Base-by-base conservation (phyloP, 345 rosid species). In the Hibiscus syriacus region DNA sequence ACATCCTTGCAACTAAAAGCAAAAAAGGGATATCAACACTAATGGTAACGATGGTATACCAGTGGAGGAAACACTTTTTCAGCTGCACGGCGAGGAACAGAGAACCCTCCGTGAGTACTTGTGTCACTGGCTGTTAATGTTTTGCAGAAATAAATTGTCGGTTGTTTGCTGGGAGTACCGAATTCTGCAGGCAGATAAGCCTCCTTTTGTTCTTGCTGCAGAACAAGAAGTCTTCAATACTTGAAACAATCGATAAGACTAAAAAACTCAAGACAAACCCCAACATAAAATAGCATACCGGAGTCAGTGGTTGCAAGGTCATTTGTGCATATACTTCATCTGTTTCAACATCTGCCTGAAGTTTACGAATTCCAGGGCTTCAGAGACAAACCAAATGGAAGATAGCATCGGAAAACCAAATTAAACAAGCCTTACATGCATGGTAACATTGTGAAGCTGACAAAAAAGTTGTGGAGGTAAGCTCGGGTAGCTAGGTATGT, bases 311-410 rank as follows among this genome's bases (percentile, higher is more conserved):
- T 66, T 95, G 99, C 81, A 95, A 80, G 67, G 98, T 95, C 99
- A 95, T 92, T 71, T 95, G 98, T 8, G 99, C 97, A 66, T 95
- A 92, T 58, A 95, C 99, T 82, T 95, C 99, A 76, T 95, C 99
- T 5, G 97, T 87, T 75, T 95, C 99, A 2, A 88, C 72, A 81
- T 95, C 99, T 63, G 99, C 98, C 99, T 95, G 92, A 76, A 81
- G 73, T 79, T 19, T 53, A 82, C 69, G 81, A 57, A 55, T 34
- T 54, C 55, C 25, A 22, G 66, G 58, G 66, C 36, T 66, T 69
- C 2, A 70, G 50, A 5, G 52, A 75, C 64, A 12, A 58, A 20
- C 29, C 55, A 6, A 49, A 17, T 6, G 58, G 36, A 53, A 53
- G 36, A 43, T 12, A 23, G 16, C 64, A 73, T 16, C 36, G 70